Conservation (phyloP, 345 rosid species). For the Lepidium didymum region DNA sequence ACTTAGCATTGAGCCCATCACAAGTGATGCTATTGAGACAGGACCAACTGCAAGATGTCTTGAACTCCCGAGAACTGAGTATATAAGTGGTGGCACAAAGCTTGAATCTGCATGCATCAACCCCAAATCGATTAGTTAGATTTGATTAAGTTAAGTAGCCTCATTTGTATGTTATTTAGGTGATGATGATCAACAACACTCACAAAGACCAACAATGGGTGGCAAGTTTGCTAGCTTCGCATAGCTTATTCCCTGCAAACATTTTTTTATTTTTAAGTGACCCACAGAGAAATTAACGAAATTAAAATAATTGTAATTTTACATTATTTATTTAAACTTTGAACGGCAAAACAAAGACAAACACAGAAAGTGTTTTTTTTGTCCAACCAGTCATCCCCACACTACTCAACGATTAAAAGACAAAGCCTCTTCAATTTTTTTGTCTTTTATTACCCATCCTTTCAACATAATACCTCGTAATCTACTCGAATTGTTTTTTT, state of each 20-base stretch:
- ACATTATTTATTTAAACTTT: slow-evolving; percentile 13
- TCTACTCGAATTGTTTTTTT: not conserved
- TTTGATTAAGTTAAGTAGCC: not conserved
- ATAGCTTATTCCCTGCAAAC: slow-evolving; percentile 95
- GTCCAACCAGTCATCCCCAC: slow-evolving; percentile 16
- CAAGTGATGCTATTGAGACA: slow-evolving; percentile 91
- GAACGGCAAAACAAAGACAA: slow-evolving; percentile 10
- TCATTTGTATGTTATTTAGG: not conserved
- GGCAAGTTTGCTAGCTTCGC: slow-evolving; percentile 98
- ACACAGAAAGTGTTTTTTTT: not conserved
- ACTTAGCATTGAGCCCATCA: slow-evolving; percentile 93
- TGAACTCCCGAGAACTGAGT: slow-evolving; percentile 88
- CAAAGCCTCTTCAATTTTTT: slow-evolving; percentile 5
- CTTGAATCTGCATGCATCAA: slow-evolving; percentile 74
- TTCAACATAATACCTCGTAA: not conserved
- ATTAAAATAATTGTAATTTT: too few species aligned
- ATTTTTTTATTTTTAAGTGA: too few species aligned
- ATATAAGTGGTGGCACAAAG: slow-evolving; percentile 91
- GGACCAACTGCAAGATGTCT: slow-evolving; percentile 93
- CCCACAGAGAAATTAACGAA: not conserved
- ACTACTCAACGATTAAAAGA: not conserved
- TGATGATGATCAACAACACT: slow-evolving; percentile 28
- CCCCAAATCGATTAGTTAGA: not conserved
- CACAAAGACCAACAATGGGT: slow-evolving; percentile 87
- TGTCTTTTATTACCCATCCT: not conserved